Evolutionary conservation across 2,329 filamentous ascomycete species (phyloP).

Genomic region (Nigrospora sphaerica): DNA sequence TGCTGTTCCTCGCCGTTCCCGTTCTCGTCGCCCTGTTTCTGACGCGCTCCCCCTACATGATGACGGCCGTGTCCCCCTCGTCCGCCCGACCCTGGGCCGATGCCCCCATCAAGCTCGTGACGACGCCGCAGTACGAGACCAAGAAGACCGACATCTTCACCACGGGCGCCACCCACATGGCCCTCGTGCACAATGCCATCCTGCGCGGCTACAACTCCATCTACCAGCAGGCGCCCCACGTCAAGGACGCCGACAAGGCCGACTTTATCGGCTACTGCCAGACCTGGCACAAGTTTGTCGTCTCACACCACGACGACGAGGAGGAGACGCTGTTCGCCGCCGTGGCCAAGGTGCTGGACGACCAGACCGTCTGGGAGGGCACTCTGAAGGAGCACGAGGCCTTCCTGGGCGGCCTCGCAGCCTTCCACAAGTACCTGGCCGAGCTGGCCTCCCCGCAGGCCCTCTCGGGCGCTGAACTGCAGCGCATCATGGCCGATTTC

Average conservation of each 20-base stretch:
- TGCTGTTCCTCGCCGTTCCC: conserved; percentile 23
- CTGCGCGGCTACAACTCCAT: conserved; percentile 59
- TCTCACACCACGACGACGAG: conserved; percentile 54
- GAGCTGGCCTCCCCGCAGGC: conserved; percentile 30
- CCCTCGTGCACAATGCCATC: conserved; percentile 54
- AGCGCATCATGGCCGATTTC: conserved; percentile 43
- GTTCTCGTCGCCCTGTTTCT: conserved; percentile 27
- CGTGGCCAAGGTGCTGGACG: conserved; percentile 42
- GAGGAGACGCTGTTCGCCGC: conserved; percentile 49
- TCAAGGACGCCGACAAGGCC: conserved; percentile 41
- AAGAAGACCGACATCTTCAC: conserved; percentile 53
- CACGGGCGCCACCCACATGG: conserved; percentile 53
- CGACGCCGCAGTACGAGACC: conserved; percentile 45
- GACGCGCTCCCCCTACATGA: conserved; percentile 29
- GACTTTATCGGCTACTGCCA: conserved; percentile 52
- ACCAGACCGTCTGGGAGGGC: conserved; percentile 41
- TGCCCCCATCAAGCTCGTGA: conserved; percentile 44
- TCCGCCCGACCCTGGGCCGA: conserved; percentile 41
- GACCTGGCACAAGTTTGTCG: conserved; percentile 53
- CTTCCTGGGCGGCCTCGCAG: conserved; percentile 43
- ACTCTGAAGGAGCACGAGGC: conserved; percentile 48
- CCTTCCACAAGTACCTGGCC: conserved; percentile 45
- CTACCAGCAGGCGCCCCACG: conserved; percentile 48
- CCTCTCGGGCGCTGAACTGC: conserved; percentile 36
- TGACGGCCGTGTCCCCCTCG: conserved; percentile 24